A percentile compares a stretch with the other conserved stretches of the same genome.
Conservation (phyloP, 371 early-diverging fungal species). For the Apophysomyces sp. region DNA sequence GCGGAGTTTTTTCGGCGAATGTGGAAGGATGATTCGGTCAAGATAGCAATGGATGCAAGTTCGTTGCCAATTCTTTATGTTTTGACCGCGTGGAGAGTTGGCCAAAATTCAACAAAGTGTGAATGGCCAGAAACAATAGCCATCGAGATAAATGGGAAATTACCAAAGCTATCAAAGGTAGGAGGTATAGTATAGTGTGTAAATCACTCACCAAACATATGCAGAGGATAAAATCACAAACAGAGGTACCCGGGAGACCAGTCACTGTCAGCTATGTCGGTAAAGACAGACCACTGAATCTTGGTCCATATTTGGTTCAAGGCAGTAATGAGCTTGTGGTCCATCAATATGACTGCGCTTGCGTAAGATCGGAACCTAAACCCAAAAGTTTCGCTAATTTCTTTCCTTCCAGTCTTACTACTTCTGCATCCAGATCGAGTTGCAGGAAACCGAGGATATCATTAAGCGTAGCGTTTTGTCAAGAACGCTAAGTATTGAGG, state of each 20-base stretch:
- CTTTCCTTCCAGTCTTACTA: conserved; percentile 15
- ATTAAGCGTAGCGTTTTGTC: conserved; percentile 6
- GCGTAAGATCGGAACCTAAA: conserved; percentile 22
- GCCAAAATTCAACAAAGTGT: conserved; percentile 17
- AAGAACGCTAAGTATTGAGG: background rate
- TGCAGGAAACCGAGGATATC: conserved; percentile 23
- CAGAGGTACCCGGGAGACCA: conserved; percentile 7
- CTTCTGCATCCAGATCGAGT: conserved; percentile 20
- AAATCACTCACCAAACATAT: background rate
- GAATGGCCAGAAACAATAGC: conserved; percentile 35
- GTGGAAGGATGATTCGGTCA: conserved; percentile 7
- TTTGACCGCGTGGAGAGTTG: conserved; percentile 22
- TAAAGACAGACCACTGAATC: conserved; percentile 37
- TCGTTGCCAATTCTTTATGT: conserved; percentile 20
- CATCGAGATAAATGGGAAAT: conserved; percentile 18
- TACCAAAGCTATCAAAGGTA: conserved; percentile 21
- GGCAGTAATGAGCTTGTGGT: conserved; percentile 25
- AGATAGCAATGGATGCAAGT: background rate
- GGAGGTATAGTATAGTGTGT: background rate
- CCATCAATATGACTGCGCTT: conserved; percentile 29
- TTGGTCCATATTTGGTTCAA: conserved; percentile 10
- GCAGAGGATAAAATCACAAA: background rate
- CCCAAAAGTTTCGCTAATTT: background rate
- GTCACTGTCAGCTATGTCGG: conserved; percentile 14
- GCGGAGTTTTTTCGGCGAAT: conserved; percentile 8